A percentile compares a stretch with the other conserved stretches of the same genome.
Evolutionary conservation across 495 filamentous ascomycete genomes (phyloP).

Genomic region (Pyrenopolyporus hunteri): DNA sequence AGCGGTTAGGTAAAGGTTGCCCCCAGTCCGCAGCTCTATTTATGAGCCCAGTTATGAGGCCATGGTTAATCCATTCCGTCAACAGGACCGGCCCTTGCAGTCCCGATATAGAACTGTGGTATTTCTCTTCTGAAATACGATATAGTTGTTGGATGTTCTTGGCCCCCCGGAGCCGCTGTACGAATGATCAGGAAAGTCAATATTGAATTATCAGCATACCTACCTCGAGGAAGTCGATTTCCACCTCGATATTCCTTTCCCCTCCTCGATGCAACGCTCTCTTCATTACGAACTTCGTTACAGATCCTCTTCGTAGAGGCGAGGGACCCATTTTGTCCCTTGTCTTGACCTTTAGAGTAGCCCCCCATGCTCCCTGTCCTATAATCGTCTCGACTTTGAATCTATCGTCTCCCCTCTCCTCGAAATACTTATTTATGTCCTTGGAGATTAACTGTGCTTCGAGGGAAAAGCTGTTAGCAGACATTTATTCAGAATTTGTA

Average conservation of each 20-base stretch:
- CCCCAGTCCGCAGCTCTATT: constrained; percentile 3
- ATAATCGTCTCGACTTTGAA: constrained; percentile 5
- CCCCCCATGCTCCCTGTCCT: constrained; percentile 19
- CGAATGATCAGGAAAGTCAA: not conserved
- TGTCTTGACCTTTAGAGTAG: constrained; percentile 24
- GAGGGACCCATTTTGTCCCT: not conserved
- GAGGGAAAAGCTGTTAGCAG: too few species aligned
- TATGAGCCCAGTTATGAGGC: constrained; percentile 10
- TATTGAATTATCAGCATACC: not conserved
- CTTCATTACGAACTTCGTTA: constrained; percentile 29
- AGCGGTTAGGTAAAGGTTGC: constrained; percentile 31
- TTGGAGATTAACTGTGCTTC: too few species aligned
- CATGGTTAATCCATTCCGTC: constrained; percentile 33
- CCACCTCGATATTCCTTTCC: not conserved
- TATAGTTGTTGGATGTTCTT: constrained; percentile 27
- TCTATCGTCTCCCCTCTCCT: not conserved
- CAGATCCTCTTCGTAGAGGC: not conserved
- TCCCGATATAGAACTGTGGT: not conserved
- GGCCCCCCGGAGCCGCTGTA: constrained; percentile 18
- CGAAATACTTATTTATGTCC: too few species aligned
- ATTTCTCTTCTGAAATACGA: not conserved
- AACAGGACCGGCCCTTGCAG: constrained; percentile 12
- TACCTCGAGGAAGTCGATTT: constrained; percentile 24
- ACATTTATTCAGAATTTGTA: too few species aligned
- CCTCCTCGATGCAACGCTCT: not conserved